phyloP scores from a whole-genome alignment of 2,329 filamentous ascomycete genomes.

The Trichoderma breve region DNA sequence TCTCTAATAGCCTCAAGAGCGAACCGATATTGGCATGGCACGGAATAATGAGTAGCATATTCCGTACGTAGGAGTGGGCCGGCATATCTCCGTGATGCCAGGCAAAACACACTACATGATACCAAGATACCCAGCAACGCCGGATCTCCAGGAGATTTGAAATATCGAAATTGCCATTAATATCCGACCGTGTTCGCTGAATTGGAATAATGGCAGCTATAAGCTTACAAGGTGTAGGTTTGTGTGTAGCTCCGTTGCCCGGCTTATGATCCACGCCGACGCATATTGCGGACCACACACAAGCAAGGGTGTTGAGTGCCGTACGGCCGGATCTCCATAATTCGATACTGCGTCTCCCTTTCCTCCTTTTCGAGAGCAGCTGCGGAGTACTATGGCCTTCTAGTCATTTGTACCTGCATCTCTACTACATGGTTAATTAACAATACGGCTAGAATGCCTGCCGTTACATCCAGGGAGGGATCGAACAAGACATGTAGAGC shows the following conservation, averaged over 20 bases:
- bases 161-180: neutral
- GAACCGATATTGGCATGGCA: neutral
- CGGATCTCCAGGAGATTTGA: neutral
- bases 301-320: neutral
- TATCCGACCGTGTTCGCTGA: neutral
- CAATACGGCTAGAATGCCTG: too few relatives aligned
- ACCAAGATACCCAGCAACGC: neutral
- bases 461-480: neutral
- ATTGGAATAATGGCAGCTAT: neutral
- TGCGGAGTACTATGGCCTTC: too few relatives aligned
- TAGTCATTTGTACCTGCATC: neutral
- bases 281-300: neutral
- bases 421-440: neutral
- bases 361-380: neutral
- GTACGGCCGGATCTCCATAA: neutral
- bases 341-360: neutral
- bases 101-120: neutral
- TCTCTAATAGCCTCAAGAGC: neutral
- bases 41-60: neutral
- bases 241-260: neutral
- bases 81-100: neutral
- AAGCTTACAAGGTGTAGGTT: neutral
- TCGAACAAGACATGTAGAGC: neutral
- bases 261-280: neutral
- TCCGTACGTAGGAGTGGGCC: neutral